phyloP scores from a whole-genome alignment of 2,329 filamentous ascomycete genomes.

The Epichloe festucae region DNA sequence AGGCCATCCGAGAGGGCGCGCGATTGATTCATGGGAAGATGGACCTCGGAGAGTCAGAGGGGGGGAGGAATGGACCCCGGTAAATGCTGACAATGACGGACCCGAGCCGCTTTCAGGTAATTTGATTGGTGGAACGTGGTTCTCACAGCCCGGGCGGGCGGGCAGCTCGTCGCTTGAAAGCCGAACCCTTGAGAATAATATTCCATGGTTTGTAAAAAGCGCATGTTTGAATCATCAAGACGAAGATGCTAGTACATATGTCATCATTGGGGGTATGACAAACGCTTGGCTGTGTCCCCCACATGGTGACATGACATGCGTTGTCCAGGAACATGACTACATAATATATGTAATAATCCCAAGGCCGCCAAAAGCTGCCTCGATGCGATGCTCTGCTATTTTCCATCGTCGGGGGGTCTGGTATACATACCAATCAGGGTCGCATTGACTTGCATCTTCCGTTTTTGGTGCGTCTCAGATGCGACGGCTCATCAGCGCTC shows the following conservation, averaged over 20 bases:
- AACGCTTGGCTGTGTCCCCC: neutral
- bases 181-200: neutral
- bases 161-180: neutral
- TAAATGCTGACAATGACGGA: neutral
- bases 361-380: neutral
- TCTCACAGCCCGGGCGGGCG: neutral
- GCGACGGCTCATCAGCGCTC: constrained; percentile 1
- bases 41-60: too few relatives aligned
- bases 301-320: too few relatives aligned
- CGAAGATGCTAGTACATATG: neutral
- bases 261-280: neutral
- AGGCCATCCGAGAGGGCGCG: neutral
- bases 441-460: neutral
- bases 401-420: neutral
- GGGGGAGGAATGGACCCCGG: too few relatives aligned
- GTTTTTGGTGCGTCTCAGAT: neutral
- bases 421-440: neutral
- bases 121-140: neutral
- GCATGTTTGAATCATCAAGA: neutral
- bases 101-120: neutral
- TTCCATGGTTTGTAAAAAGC: neutral
- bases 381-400: too few relatives aligned
- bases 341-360: neutral
- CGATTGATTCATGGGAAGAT: neutral
- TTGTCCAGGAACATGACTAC: neutral